Base-by-base conservation (phyloP, 1,284 basidiomycete species). In the Pulveroboletus sp. region DNA sequence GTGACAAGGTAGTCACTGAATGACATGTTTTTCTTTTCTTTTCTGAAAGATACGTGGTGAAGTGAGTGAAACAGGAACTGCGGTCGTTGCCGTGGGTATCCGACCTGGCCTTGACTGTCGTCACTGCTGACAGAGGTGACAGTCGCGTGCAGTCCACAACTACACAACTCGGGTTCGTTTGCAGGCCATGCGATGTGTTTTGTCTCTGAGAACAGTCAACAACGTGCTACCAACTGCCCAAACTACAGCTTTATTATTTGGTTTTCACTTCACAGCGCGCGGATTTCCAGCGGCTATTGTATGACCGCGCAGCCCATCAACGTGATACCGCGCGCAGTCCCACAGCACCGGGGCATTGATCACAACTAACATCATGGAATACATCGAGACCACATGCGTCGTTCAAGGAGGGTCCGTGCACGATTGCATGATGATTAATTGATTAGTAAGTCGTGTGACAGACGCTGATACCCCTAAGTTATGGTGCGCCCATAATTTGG, bases 1-100 rank as follows among this genome's bases (percentile, higher is more conserved):
- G 88, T 89, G 66, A 81, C 81, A 25, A 91, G 75, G 60, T 83
- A 84, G 60, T 86, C 80, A 10, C 74, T 67, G 28, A 81, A 45
- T 2, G 75, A 65, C 79, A 81, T 81, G 15, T 33, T 61, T 55
- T 75, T 48, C 39, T 24, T n/a, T 26, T 26, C 3, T 46, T 10
- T 54, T 10, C n/a, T 22, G 20, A 17, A 31, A 24, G n/a, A 25
- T 15, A 49, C 7, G n/a, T 43, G 62, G 24, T 42, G 43, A 46
- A 38, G 24, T 28, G 28, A 31, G 18, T 45, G 54, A 43, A 40
- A 46, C 24, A 15, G n/a, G 24, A 28, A 22, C 22, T 11, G 9
- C 56, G 63, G 61, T 46, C 38, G 5, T 31, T 62, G 62, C 60
- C 56, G 64, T 52, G 51, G 28, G 43, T 44, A 29, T 38, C 15